A percentile compares a stretch with the other conserved stretches of the same genome.
These are phyloP conservation scores for Erucastrum elatum DNA, from an alignment of 345 rosid species.

Conservation along the genomic window DNA sequence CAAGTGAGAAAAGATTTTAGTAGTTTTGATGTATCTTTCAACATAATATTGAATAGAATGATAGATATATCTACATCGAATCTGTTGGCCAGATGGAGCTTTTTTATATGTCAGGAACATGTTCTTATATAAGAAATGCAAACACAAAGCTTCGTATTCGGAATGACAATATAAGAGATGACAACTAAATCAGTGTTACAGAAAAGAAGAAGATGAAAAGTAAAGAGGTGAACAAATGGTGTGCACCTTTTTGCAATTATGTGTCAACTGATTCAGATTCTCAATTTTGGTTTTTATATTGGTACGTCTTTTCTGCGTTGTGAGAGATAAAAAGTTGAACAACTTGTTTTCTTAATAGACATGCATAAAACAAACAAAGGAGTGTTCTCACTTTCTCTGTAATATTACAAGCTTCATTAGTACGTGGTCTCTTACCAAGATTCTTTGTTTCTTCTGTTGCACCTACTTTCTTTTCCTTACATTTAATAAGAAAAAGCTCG, in stretches of 20 bases:
- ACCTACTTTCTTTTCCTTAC: not conserved
- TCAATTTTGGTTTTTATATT: not conserved
- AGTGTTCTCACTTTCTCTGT: not conserved
- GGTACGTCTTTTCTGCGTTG: constrained; percentile 20
- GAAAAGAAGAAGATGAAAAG: no score
- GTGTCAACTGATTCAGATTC: constrained; percentile 12
- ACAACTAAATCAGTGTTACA: not conserved
- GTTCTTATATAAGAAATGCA: not conserved
- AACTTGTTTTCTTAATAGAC: not conserved
- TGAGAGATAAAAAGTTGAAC: not conserved
- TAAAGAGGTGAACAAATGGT: not conserved
- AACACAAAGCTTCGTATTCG: not conserved
- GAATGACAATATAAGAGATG: not conserved
- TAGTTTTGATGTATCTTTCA: no score
- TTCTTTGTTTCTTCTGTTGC: not conserved
- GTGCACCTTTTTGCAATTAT: not conserved
- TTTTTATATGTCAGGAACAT: no score
- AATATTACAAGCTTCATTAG: not conserved
- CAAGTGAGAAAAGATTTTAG: no score
- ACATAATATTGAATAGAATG: no score
- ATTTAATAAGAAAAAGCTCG: not conserved
- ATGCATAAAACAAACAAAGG: not conserved
- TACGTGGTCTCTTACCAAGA: constrained; percentile 28
- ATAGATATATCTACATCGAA: no score
- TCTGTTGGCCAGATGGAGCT: no score